phyloP scores from a whole-genome alignment of 192 early-diverging fungal species.

The Diversispora eburnea region DNA sequence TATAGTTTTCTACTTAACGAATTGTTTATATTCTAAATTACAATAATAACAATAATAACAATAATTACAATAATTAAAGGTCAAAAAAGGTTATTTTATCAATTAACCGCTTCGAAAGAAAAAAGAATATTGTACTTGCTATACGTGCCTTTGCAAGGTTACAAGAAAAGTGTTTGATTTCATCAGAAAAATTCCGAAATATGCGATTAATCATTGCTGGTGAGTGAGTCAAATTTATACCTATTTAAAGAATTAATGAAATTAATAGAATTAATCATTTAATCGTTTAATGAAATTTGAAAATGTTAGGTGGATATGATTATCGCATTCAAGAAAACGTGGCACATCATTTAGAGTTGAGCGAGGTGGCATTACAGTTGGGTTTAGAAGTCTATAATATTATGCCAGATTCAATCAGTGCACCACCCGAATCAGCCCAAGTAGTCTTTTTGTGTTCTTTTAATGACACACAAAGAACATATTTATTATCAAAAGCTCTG shows the following conservation, averaged over 20 bases:
- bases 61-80: conserved; percentile 10
- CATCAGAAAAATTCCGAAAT: conserved; percentile 31
- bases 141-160: conserved; percentile 68
- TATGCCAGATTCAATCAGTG: conserved; percentile 31
- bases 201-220: conserved; percentile 76
- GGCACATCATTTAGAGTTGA: conserved; percentile 71
- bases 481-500: conserved; percentile 57
- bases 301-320: conserved; percentile 77
- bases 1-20: too few relatives aligned
- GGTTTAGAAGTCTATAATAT: conserved; percentile 48
- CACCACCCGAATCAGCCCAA: conserved; percentile 43
- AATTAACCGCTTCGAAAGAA: conserved; percentile 96
- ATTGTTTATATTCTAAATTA: too few relatives aligned
- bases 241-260: not conserved
- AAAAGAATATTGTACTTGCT: conserved; percentile 84
- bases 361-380: conserved; percentile 48
- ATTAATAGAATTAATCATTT: not conserved
- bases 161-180: conserved; percentile 21
- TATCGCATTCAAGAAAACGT: conserved; percentile 80
- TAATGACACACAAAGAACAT: conserved; percentile 72
- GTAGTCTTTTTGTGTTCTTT: conserved; percentile 90
- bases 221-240: conserved; percentile 24
- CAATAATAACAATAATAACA: conserved; percentile 1
- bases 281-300: not conserved
- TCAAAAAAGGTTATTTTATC: conserved; percentile 59